These are phyloP conservation scores for Agrocybe chaxingu DNA, from an alignment of 768 basidiomycete genomes.

Conservation along the genomic window DNA sequence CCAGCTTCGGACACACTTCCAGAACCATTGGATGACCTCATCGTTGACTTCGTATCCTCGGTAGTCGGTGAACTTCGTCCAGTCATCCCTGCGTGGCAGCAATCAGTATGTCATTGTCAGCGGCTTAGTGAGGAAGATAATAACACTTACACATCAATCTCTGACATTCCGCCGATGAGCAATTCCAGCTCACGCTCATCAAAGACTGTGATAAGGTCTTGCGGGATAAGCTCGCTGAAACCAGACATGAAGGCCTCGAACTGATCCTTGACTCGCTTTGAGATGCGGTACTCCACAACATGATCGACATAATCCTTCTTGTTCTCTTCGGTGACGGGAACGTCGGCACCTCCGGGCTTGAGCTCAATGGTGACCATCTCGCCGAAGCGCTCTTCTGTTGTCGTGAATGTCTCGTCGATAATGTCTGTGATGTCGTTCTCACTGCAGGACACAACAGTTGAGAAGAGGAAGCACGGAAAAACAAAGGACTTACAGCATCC, in stretches of 20 bases:
- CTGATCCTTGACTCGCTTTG: slow-evolving; percentile 95
- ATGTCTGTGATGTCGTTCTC: slow-evolving; percentile 99
- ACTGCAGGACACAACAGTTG: slow-evolving; percentile 33
- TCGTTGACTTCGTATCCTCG: slow-evolving; percentile 94
- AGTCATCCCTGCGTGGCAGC: slow-evolving; percentile 68
- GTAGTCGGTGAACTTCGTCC: slow-evolving; percentile 99
- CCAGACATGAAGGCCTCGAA: slow-evolving; percentile 99
- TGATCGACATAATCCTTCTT: slow-evolving; percentile 97
- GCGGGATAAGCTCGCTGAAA: slow-evolving; percentile 98
- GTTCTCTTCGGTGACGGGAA: slow-evolving; percentile 93
- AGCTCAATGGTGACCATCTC: slow-evolving; percentile 97
- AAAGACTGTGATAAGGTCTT: slow-evolving; percentile 96
- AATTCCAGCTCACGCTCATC: slow-evolving; percentile 97
- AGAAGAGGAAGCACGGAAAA: slow-evolving; percentile 6
- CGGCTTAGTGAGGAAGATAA: neutral
- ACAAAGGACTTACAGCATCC: slow-evolving; percentile 84
- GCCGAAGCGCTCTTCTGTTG: slow-evolving; percentile 96
- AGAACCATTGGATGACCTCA: slow-evolving; percentile 99
- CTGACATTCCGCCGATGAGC: slow-evolving; percentile 98
- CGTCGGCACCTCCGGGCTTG: slow-evolving; percentile 81
- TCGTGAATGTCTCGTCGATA: slow-evolving; percentile 97
- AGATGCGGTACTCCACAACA: slow-evolving; percentile 96
- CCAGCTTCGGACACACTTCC: slow-evolving; percentile 98
- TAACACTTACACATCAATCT: slow-evolving; percentile 91
- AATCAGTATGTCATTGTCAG: neutral